Percentiles rank a stretch among this genome's conserved stretches.
Conservation (phyloP, 345 rosid genomes). For the Triadica sebifera region DNA sequence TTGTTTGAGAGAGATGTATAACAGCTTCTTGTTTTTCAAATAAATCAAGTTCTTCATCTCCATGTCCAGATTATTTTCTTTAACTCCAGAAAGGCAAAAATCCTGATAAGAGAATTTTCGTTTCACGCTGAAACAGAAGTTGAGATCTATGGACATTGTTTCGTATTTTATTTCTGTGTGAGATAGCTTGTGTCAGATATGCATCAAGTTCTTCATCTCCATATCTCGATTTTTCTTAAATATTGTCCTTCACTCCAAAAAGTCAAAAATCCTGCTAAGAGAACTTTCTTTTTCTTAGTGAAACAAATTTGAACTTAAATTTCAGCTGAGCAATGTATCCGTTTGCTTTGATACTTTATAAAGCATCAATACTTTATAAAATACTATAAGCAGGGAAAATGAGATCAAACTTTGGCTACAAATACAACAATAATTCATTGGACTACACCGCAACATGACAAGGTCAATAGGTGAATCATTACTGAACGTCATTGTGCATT, state of each 20-base stretch:
- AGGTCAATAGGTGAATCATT: neutral
- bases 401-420: neutral
- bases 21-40: slow-evolving; percentile 49
- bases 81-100: neutral
- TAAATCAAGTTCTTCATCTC: neutral
- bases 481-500: neutral
- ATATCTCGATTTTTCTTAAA: neutral
- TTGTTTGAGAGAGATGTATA: slow-evolving; percentile 35
- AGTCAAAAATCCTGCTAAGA: neutral
- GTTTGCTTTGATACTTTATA: too few species aligned
- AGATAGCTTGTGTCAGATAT: too few species aligned
- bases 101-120: neutral
- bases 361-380: neutral
- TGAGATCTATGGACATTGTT: too few species aligned
- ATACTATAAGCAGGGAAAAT: neutral
- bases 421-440: too few species aligned
- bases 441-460: neutral
- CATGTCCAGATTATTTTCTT: neutral
- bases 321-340: too few species aligned
- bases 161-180: too few species aligned
- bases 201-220: neutral
- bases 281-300: neutral
- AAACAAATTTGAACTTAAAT: too few species aligned
- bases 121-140: neutral
- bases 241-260: neutral